A percentile compares a stretch with the other conserved stretches of the same genome.
Evolutionary conservation across 768 basidiomycete genomes (phyloP).

Genomic region (Coprinopsis sp.): DNA sequence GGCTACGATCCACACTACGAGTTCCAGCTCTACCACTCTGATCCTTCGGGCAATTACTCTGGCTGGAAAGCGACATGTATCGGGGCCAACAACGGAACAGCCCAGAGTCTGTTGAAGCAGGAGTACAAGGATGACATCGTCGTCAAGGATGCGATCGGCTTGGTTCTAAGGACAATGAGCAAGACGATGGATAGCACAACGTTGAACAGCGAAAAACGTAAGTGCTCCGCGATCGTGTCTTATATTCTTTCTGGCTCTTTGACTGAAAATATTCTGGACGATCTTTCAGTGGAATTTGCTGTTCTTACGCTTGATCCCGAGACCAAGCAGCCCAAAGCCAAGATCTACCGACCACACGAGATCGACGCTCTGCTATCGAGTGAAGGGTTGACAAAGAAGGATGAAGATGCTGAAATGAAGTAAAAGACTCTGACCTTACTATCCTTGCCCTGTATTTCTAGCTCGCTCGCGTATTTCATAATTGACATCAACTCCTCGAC

Average conservation of each 20-base stretch:
- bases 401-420: conserved; percentile 79
- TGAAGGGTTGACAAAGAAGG: conserved; percentile 84
- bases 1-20: conserved; percentile 94
- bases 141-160: conserved; percentile 87
- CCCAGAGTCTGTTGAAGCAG: conserved; percentile 92
- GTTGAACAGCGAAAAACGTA: conserved; percentile 92
- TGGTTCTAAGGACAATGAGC: conserved; percentile 93
- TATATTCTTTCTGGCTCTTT: conserved; percentile 1
- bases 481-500: neutral
- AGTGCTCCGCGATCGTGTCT: conserved; percentile 25
- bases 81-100: conserved; percentile 97
- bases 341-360: conserved; percentile 87
- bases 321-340: conserved; percentile 77
- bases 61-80: conserved; percentile 99
- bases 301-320: conserved; percentile 81
- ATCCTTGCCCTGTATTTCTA: conserved; percentile 25
- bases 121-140: conserved; percentile 96
- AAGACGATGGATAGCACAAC: conserved; percentile 99
- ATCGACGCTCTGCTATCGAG: conserved; percentile 77
- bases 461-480: conserved; percentile 5
- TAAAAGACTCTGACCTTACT: conserved; percentile 24
- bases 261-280: neutral
- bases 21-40: conserved; percentile 98
- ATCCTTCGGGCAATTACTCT: conserved; percentile 96
- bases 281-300: conserved; percentile 82